phyloP scores from a whole-genome alignment of 768 basidiomycete species.

The Suillus sp. region DNA sequence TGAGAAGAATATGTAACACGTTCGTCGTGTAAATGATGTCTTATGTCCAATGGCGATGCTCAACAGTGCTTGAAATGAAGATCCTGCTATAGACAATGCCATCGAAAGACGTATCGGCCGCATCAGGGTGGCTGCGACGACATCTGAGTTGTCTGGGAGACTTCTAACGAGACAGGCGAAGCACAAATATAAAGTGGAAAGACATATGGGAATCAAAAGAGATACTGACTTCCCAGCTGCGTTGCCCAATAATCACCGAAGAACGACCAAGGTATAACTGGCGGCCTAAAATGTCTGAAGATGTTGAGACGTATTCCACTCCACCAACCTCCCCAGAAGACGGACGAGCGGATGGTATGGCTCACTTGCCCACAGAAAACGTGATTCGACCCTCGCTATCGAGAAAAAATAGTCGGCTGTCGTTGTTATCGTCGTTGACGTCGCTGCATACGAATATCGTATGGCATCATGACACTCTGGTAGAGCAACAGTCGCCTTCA shows the following conservation, averaged over 20 bases:
- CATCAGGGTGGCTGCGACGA: conserved; percentile 7
- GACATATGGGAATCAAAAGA: conserved; percentile 10
- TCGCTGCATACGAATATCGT: conserved; percentile 36
- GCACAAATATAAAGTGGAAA: conserved; percentile 8
- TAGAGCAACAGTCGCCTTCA: conserved; percentile 35
- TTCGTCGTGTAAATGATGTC: conserved; percentile 24
- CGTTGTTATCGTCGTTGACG: conserved; percentile 19
- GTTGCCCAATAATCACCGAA: conserved; percentile 12
- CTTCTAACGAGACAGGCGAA: conserved; percentile 7
- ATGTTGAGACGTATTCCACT: conserved; percentile 45
- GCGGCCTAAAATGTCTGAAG: conserved; percentile 32
- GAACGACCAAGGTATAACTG: conserved; percentile 12
- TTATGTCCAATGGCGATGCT: conserved; percentile 19
- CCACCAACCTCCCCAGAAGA: conserved; percentile 44
- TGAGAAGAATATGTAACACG: conserved; percentile 26
- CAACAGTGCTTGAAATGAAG: conserved; percentile 26
- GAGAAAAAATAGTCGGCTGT: conserved; percentile 36
- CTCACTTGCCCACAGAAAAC: conserved; percentile 15
- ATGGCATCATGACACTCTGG: conserved; percentile 39
- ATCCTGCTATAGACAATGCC: conserved; percentile 9
- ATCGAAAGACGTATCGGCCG: background rate
- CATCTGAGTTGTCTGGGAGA: conserved; percentile 31
- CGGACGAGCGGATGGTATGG: conserved; percentile 17
- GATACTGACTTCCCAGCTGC: conserved; percentile 15
- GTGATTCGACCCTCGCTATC: conserved; percentile 42